Evolutionary conservation across 345 rosid genomes (phyloP), one percentile per base, ranked within the genome.

Genomic region (Citrus sp.): DNA sequence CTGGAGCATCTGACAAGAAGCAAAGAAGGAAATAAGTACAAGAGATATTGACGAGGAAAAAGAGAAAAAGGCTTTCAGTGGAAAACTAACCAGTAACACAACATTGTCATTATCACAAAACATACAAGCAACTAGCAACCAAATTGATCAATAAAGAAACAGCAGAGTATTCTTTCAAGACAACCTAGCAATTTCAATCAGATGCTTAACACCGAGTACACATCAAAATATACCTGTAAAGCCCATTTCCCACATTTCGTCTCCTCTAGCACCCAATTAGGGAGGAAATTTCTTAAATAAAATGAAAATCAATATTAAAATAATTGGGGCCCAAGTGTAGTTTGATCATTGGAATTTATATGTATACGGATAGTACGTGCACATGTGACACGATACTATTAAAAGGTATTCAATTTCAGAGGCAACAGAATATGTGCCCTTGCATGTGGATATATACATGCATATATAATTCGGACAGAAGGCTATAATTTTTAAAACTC

Each of bases 111-210:
- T 74, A 40, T 37, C 34, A 61, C 10, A 16, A 37, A 38, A 37
- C 18, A 24, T 7, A 73, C 42, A 27, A 34, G 49, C 22, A 69
- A 54, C 58, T 22, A 40, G 63, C 63, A 30, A 27, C 56, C 67
- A 74, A 35, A 9, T 37, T 37, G 37, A 60, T n/a, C 35, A 6
- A 58, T 25, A 59, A 72, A 54, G 28, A 56, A 32, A 72, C 32
- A 27, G 65, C 34, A 34, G 64, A 35, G 37, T n/a, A 56, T 56
- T 34, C 22, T 72, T 72, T n/a, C 51, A 25, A 27, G 28, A 38
- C 76, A 72, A 72, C 65, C 32, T 55, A 32, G 73, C 37, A 55
- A 72, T 30, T 28, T 51, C 61, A 32, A 54, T 63, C 63, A 30
- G 63, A 18, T 55, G 58, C 34, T 72, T 72, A 55, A 72, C 40